Evolutionary conservation across 2,329 filamentous ascomycete species (phyloP).

Genomic region (Colletotrichum sp.): DNA sequence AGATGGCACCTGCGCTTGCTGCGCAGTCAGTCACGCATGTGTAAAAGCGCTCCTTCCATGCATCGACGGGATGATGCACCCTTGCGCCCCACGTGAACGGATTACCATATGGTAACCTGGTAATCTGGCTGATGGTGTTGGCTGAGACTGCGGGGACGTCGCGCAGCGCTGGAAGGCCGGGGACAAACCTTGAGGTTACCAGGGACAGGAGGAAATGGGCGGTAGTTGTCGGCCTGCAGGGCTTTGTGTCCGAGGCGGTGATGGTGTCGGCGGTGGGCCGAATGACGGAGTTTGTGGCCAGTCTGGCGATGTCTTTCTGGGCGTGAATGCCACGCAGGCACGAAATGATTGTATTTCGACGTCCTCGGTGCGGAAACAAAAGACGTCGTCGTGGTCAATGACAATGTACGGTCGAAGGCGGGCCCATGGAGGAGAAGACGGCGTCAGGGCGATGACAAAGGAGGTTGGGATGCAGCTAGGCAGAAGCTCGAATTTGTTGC

Average conservation of each 20-base stretch:
- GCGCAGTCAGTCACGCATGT: too few species aligned
- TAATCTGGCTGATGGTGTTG: neutral
- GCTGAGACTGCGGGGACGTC: neutral
- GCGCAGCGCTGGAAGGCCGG: too few species aligned
- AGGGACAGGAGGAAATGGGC: neutral
- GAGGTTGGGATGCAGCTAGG: too few species aligned
- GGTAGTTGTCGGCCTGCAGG: neutral
- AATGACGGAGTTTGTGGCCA: neutral
- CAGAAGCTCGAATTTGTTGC: too few species aligned
- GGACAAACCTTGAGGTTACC: neutral
- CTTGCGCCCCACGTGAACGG: too few species aligned
- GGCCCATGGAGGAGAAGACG: neutral
- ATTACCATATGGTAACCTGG: too few species aligned
- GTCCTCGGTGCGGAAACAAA: neutral
- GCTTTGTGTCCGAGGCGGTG: neutral
- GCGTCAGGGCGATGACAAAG: neutral
- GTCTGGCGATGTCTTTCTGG: neutral
- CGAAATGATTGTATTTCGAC: neutral
- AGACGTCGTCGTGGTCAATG: neutral
- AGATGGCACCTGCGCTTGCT: too few species aligned
- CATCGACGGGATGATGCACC: too few species aligned
- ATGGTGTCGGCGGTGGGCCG: neutral
- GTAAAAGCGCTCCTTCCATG: too few species aligned
- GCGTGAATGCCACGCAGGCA: rapidly evolving
- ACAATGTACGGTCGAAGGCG: neutral